Evolutionary conservation across 345 rosid species (phyloP).

Genomic region (Acer saccharum): DNA sequence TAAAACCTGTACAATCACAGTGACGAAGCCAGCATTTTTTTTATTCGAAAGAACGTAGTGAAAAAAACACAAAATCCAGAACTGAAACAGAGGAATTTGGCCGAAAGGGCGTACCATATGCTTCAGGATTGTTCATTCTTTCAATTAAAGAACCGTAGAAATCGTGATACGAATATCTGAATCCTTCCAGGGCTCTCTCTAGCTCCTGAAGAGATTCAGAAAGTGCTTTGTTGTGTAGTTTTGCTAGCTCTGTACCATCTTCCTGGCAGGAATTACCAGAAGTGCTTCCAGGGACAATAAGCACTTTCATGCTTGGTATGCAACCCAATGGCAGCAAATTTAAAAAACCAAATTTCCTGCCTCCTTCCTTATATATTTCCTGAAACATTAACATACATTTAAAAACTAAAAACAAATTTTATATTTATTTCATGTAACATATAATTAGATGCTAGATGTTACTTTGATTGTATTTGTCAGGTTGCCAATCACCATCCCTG

Average conservation of each 20-base stretch:
- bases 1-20: slow-evolving; percentile 23
- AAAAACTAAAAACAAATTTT: no score
- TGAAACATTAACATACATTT: not conserved
- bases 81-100: not conserved
- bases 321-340: slow-evolving; percentile 14
- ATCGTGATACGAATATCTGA: slow-evolving; percentile 28
- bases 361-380: slow-evolving; percentile 16
- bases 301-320: slow-evolving; percentile 5
- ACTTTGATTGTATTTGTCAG: slow-evolving; percentile 12
- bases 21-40: not conserved
- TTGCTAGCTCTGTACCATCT: not conserved
- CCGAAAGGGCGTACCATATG: slow-evolving; percentile 22
- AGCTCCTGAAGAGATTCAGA: slow-evolving; percentile 10
- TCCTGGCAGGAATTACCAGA: slow-evolving; percentile 14
- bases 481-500: slow-evolving; percentile 16
- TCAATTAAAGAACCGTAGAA: not conserved
- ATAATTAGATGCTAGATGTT: not conserved
- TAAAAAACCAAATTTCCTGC: slow-evolving; percentile 16
- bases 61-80: no score
- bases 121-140: slow-evolving; percentile 33
- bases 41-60: no score
- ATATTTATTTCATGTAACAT: not conserved
- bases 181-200: slow-evolving; percentile 22
- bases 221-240: slow-evolving; percentile 30
- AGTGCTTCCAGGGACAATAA: not conserved